Conservation (phyloP, 1,284 basidiomycete species). For the Fomitiporia mediterranea region DNA sequence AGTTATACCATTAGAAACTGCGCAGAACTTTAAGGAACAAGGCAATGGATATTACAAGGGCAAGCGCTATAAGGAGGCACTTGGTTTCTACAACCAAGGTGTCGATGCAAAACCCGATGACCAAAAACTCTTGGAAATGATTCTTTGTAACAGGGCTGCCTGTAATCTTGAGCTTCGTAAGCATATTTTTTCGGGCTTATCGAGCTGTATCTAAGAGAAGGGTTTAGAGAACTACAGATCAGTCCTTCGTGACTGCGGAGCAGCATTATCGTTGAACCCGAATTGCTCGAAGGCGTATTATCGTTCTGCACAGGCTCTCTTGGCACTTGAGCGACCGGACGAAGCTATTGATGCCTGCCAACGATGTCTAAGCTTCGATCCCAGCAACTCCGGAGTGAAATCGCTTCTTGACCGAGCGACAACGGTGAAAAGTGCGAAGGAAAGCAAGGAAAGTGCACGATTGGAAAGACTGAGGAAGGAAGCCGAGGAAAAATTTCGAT, state of each 20-base stretch:
- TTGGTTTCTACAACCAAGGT: conserved; percentile 88
- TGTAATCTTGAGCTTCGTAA: conserved; percentile 86
- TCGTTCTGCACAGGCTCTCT: conserved; percentile 72
- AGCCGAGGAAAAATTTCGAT: conserved; percentile 40
- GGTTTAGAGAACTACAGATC: conserved; percentile 78
- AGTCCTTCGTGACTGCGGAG: conserved; percentile 80
- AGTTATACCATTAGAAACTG: conserved; percentile 73
- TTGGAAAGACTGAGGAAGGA: conserved; percentile 46
- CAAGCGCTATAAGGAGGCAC: conserved; percentile 82
- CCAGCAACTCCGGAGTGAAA: conserved; percentile 48
- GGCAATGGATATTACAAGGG: conserved; percentile 93
- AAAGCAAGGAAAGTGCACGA: conserved; percentile 46
- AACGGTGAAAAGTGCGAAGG: conserved; percentile 43
- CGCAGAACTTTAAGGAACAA: conserved; percentile 90
- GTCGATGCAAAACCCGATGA: conserved; percentile 80
- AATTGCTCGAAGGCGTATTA: conserved; percentile 79
- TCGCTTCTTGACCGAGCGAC: conserved; percentile 43
- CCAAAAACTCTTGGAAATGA: conserved; percentile 53
- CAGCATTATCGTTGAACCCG: conserved; percentile 58
- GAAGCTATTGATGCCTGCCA: conserved; percentile 80
- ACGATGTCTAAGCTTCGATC: conserved; percentile 58
- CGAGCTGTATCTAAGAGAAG: conserved; percentile 15
- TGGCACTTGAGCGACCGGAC: conserved; percentile 65
- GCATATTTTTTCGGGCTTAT: conserved; percentile 27
- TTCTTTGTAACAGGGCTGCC: conserved; percentile 88